Percentiles rank a stretch among this genome's conserved stretches.
phyloP scores from a whole-genome alignment of 2,329 filamentous ascomycete species.

The Sporothrix brasiliensis region DNA sequence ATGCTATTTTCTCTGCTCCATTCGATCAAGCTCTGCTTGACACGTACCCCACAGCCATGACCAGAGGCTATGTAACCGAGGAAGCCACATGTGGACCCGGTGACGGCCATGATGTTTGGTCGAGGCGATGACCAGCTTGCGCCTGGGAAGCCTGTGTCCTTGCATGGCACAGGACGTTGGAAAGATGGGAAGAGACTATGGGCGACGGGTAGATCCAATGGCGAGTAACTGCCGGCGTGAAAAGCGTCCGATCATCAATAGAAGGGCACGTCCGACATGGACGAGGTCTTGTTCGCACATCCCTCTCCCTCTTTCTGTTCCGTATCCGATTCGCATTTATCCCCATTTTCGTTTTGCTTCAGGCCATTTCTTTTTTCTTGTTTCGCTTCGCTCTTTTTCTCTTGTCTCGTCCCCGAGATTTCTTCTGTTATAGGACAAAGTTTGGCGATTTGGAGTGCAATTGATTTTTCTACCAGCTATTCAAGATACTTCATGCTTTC shows the following conservation, averaged over 20 bases:
- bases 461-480: constrained; percentile 39
- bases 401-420: constrained; percentile 28
- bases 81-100: too few species aligned
- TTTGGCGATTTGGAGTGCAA: constrained; percentile 57
- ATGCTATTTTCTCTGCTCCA: constrained; percentile 30
- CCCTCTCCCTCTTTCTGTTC: background rate
- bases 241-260: background rate
- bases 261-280: background rate
- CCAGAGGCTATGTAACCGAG: too few species aligned
- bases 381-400: constrained; percentile 34
- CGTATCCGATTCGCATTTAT: constrained; percentile 22
- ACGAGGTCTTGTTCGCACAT: background rate
- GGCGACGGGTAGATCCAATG: too few species aligned
- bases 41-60: too few species aligned
- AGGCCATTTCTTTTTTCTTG: constrained; percentile 27
- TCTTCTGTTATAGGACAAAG: constrained; percentile 51
- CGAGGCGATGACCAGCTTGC: too few species aligned
- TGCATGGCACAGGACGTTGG: too few species aligned
- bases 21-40: background rate
- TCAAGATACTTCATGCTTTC: background rate
- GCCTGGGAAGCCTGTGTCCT: too few species aligned
- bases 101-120: too few species aligned
- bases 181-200: too few species aligned
- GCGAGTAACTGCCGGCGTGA: too few species aligned
- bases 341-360: constrained; percentile 31